Conservation (phyloP, 2,329 filamentous ascomycete genomes). For the Colletotrichum cordylinicola region DNA sequence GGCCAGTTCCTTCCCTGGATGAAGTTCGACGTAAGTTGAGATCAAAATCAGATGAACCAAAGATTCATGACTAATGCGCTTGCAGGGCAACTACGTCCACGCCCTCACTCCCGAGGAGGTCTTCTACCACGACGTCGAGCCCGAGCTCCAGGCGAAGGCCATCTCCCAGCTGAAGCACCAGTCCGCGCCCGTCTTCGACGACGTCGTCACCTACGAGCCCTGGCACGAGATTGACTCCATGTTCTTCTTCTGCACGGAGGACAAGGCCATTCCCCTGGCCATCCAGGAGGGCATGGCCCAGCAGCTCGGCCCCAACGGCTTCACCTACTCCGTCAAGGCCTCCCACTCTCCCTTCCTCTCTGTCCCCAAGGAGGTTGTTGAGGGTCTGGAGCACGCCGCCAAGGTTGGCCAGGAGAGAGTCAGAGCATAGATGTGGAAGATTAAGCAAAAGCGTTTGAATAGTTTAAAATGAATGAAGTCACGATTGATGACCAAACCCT, state of each 20-base stretch:
- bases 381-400: background rate
- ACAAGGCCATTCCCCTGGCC: constrained; percentile 25
- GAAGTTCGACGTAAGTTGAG: constrained; percentile 26
- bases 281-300: constrained; percentile 28
- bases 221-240: constrained; percentile 31
- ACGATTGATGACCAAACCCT: background rate
- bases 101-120: constrained; percentile 12
- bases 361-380: background rate
- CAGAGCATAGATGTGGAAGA: background rate
- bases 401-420: constrained; percentile 7
- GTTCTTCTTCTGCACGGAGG: constrained; percentile 29
- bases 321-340: background rate
- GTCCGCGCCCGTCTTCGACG: constrained; percentile 22
- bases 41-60: background rate
- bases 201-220: constrained; percentile 27
- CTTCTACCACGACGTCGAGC: constrained; percentile 31
- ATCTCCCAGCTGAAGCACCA: constrained; percentile 14
- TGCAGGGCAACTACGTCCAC: background rate
- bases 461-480: background rate
- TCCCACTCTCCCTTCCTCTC: constrained; percentile 15
- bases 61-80: constrained; percentile 2
- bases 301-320: constrained; percentile 4
- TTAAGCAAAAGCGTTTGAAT: background rate
- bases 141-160: constrained; percentile 13
- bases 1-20: constrained; percentile 30